Evolutionary conservation across 805 yeast species (phyloP).

Genomic region (Saturnispora saitoi): DNA sequence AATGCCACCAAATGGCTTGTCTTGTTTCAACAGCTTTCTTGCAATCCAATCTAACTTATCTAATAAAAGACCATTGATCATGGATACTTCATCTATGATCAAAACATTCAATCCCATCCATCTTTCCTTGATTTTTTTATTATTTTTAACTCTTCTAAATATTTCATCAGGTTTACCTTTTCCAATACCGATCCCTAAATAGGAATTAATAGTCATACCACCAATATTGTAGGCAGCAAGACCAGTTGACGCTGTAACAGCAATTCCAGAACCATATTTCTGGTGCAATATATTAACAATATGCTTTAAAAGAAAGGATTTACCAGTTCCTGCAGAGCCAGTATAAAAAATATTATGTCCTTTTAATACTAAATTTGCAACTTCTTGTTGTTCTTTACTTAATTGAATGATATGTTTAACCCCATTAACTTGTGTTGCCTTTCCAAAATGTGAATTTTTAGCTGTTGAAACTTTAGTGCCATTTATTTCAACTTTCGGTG

Average conservation of each 20-base stretch:
- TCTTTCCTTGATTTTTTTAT: conserved; percentile 38
- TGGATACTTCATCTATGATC: conserved; percentile 70
- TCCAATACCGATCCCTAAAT: conserved; percentile 72
- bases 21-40: conserved; percentile 35
- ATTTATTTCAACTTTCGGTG: neutral
- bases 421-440: conserved; percentile 5
- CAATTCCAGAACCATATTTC: conserved; percentile 46
- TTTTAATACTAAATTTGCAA: conserved; percentile 50
- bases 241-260: conserved; percentile 80
- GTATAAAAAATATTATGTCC: conserved; percentile 80
- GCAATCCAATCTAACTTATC: conserved; percentile 60
- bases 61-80: conserved; percentile 64
- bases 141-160: conserved; percentile 44
- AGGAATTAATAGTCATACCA: conserved; percentile 69
- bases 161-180: conserved; percentile 40
- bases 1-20: conserved; percentile 68
- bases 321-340: conserved; percentile 98
- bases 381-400: conserved; percentile 55
- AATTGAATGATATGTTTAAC: conserved; percentile 19
- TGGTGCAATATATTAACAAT: conserved; percentile 45
- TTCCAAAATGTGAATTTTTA: conserved; percentile 1
- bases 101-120: conserved; percentile 55
- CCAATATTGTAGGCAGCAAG: conserved; percentile 77
- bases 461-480: conserved; percentile 1
- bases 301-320: conserved; percentile 70